Conservation (phyloP, 768 basidiomycete species). For the Cyclocybe cylindracea region DNA sequence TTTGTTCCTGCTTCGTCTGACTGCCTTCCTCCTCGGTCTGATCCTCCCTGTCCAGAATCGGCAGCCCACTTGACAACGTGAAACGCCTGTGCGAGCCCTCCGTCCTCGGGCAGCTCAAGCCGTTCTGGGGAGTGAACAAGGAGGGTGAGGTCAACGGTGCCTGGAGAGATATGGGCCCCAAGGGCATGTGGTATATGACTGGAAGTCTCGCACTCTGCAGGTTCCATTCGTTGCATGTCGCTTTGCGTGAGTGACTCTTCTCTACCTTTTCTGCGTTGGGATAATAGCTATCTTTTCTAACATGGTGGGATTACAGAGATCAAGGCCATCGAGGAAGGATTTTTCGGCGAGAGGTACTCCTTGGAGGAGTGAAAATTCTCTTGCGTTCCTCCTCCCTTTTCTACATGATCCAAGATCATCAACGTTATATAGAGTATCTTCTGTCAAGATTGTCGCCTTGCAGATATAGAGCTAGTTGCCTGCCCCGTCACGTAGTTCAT, state of each 20-base stretch:
- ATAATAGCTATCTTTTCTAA: not conserved
- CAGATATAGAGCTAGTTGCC: no score
- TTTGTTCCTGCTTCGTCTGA: conserved; percentile 17
- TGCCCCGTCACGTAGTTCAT: no score
- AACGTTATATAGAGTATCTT: no score
- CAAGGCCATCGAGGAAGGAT: conserved; percentile 58
- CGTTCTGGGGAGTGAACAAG: conserved; percentile 60
- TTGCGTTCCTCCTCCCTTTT: no score
- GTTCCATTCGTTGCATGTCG: conserved; percentile 69
- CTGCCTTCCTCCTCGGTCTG: not conserved
- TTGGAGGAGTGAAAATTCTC: no score
- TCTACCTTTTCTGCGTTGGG: not conserved
- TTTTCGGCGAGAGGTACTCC: not conserved
- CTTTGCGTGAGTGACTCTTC: conserved; percentile 55
- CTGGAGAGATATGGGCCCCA: conserved; percentile 39
- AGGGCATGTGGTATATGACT: conserved; percentile 58
- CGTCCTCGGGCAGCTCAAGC: conserved; percentile 25
- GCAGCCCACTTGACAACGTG: conserved; percentile 40
- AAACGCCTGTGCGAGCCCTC: conserved; percentile 23
- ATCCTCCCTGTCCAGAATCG: conserved; percentile 35
- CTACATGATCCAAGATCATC: no score
- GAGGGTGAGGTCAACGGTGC: conserved; percentile 63
- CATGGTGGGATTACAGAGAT: conserved; percentile 47
- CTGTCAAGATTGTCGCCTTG: no score
- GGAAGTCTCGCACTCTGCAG: conserved; percentile 64